phyloP scores from a whole-genome alignment of 768 basidiomycete genomes.

The Roridomyces roridus region DNA sequence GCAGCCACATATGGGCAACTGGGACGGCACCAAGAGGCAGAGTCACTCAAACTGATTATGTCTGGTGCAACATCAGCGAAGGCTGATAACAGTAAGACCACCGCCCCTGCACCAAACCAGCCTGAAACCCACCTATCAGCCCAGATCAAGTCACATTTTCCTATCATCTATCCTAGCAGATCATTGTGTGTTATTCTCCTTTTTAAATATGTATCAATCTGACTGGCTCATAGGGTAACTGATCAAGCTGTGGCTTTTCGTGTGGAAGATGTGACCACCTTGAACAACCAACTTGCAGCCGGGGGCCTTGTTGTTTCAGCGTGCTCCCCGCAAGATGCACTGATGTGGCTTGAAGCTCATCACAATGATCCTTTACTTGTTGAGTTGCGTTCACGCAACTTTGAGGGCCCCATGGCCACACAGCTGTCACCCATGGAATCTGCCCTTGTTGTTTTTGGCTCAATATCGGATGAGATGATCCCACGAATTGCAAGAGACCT shows the following conservation, averaged over 20 bases:
- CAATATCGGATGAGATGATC: background rate
- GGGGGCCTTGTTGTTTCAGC: background rate
- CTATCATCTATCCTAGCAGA: too few species aligned
- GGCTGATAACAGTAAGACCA: too few species aligned
- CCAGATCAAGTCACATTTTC: too few species aligned
- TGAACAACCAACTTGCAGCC: background rate
- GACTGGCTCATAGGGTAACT: background rate
- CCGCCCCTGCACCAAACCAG: too few species aligned
- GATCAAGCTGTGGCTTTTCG: background rate
- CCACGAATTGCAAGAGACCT: background rate
- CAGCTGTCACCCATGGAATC: background rate
- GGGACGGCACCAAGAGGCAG: too few species aligned
- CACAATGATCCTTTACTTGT: constrained; percentile 2
- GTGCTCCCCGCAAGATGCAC: background rate
- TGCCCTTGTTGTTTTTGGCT: constrained; percentile 4
- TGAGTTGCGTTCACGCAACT: background rate
- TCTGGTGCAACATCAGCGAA: too few species aligned
- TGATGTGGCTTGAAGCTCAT: background rate
- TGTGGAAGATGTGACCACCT: background rate
- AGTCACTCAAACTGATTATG: too few species aligned
- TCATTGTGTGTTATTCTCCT: too few species aligned
- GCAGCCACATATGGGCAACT: too few species aligned
- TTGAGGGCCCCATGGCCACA: background rate
- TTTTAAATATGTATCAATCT: too few species aligned
- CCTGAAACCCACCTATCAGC: too few species aligned